Evolutionary conservation across 495 filamentous ascomycete species (phyloP).

Genomic region (Venustampulla echinocandica): DNA sequence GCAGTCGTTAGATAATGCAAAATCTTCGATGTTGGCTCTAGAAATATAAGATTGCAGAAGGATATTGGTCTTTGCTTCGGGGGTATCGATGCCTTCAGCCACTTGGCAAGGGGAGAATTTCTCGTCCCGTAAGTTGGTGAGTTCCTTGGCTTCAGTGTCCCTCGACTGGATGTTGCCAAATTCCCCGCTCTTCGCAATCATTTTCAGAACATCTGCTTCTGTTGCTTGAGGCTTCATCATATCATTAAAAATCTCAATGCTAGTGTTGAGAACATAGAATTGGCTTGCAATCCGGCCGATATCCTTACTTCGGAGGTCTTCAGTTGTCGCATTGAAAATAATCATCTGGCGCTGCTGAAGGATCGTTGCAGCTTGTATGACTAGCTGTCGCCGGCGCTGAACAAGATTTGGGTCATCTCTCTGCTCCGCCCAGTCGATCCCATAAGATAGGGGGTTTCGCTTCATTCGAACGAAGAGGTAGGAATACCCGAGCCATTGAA

Average conservation of each 20-base stretch:
- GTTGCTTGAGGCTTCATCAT: slow-evolving; percentile 74
- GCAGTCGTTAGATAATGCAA: slow-evolving; percentile 80
- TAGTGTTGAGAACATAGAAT: slow-evolving; percentile 88
- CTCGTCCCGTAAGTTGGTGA: slow-evolving; percentile 56
- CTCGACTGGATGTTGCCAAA: slow-evolving; percentile 94
- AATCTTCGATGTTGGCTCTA: slow-evolving; percentile 79
- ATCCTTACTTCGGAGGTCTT: slow-evolving; percentile 86
- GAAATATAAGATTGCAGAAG: slow-evolving; percentile 92
- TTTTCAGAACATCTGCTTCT: slow-evolving; percentile 83
- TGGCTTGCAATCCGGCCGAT: slow-evolving; percentile 95
- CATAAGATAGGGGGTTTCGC: slow-evolving; percentile 82
- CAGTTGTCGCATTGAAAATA: slow-evolving; percentile 89
- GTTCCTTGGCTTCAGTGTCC: slow-evolving; percentile 76
- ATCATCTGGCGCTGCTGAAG: slow-evolving; percentile 96
- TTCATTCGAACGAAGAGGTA: slow-evolving; percentile 97
- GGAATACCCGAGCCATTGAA: slow-evolving; percentile 95
- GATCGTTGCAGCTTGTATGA: slow-evolving; percentile 76
- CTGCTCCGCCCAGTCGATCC: slow-evolving; percentile 92
- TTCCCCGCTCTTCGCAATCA: slow-evolving; percentile 94
- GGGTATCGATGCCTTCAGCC: slow-evolving; percentile 61
- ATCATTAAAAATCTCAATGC: slow-evolving; percentile 89
- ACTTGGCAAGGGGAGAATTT: slow-evolving; percentile 58
- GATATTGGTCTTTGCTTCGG: slow-evolving; percentile 91
- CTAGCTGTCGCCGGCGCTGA: slow-evolving; percentile 68
- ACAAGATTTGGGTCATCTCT: slow-evolving; percentile 78